These are phyloP conservation scores for Trypanosoma theileri DNA, from an alignment of 208 protist genomes.

Conservation along the genomic window DNA sequence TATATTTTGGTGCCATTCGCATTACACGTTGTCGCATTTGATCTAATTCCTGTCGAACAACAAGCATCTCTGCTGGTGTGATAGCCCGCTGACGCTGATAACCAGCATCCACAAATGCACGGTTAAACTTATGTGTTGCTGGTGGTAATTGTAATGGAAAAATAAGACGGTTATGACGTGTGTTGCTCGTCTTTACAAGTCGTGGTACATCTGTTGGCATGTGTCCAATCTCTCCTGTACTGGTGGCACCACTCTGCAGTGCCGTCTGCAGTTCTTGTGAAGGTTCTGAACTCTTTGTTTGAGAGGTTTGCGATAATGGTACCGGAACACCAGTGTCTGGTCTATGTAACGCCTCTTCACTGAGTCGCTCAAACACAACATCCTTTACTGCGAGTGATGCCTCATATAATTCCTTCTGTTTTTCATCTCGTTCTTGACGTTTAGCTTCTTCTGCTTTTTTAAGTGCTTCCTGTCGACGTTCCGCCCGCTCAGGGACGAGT, in stretches of 20 bases:
- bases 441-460: slow-evolving; percentile 35
- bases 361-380: slow-evolving; percentile 84
- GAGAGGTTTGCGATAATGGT: not conserved
- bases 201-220: slow-evolving; percentile 66
- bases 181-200: slow-evolving; percentile 46
- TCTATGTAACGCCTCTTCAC: slow-evolving; percentile 80
- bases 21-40: slow-evolving; percentile 60
- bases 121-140: slow-evolving; percentile 82
- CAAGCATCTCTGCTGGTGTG: slow-evolving; percentile 78
- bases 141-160: slow-evolving; percentile 72
- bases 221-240: slow-evolving; percentile 64
- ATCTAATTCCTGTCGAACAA: slow-evolving; percentile 73
- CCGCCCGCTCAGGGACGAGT: slow-evolving; percentile 77
- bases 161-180: slow-evolving; percentile 74
- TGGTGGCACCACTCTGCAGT: slow-evolving; percentile 30
- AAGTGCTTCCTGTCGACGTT: slow-evolving; percentile 49
- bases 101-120: slow-evolving; percentile 78
- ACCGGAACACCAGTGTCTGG: slow-evolving; percentile 63
- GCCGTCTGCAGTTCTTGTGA: slow-evolving; percentile 12
- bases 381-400: slow-evolving; percentile 76
- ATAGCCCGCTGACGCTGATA: slow-evolving; percentile 84
- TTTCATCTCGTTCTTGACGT: slow-evolving; percentile 41
- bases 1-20: slow-evolving; percentile 49
- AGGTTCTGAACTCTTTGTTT: not conserved
- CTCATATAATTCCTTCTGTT: slow-evolving; percentile 66